Conservation (phyloP, 208 protist species). For the Porcisia hertigi region DNA sequence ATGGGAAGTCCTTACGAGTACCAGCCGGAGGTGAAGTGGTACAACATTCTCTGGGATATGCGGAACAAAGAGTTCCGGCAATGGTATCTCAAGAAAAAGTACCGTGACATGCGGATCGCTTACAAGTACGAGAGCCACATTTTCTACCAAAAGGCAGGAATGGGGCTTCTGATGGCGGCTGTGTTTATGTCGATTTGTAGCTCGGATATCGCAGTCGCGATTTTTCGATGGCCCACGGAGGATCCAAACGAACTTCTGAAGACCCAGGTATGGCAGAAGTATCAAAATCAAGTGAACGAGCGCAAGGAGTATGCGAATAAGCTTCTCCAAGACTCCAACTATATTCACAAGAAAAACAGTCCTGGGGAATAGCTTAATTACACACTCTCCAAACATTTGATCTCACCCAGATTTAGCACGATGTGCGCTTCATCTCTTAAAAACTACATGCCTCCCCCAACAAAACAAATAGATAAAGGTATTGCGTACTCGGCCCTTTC, state of each 20-base stretch:
- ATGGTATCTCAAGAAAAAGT: constrained; percentile 52
- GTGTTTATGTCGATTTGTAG: constrained; percentile 52
- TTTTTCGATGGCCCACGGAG: constrained; percentile 77
- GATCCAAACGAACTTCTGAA: constrained; percentile 82
- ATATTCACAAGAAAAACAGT: constrained; percentile 72
- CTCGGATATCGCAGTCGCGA: constrained; percentile 42
- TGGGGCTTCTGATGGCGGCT: constrained; percentile 44
- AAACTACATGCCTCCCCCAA: neutral
- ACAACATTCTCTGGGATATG: constrained; percentile 73
- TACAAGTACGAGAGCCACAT: constrained; percentile 78
- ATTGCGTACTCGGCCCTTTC: neutral
- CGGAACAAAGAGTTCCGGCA: constrained; percentile 60
- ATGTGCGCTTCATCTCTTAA: neutral
- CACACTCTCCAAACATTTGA: neutral
- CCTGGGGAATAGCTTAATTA: constrained; percentile 24
- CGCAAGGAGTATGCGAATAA: constrained; percentile 73
- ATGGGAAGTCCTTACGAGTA: constrained; percentile 64
- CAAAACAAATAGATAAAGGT: neutral
- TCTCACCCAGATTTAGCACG: neutral
- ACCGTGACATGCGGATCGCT: constrained; percentile 51
- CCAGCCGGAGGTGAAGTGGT: constrained; percentile 68
- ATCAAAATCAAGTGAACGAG: constrained; percentile 64
- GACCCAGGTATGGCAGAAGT: constrained; percentile 60
- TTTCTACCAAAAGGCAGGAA: constrained; percentile 46
- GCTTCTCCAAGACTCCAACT: constrained; percentile 75